These are phyloP conservation scores for Selaginella tamariscina DNA, from an alignment of 75 land plant species.

Conservation along the genomic window DNA sequence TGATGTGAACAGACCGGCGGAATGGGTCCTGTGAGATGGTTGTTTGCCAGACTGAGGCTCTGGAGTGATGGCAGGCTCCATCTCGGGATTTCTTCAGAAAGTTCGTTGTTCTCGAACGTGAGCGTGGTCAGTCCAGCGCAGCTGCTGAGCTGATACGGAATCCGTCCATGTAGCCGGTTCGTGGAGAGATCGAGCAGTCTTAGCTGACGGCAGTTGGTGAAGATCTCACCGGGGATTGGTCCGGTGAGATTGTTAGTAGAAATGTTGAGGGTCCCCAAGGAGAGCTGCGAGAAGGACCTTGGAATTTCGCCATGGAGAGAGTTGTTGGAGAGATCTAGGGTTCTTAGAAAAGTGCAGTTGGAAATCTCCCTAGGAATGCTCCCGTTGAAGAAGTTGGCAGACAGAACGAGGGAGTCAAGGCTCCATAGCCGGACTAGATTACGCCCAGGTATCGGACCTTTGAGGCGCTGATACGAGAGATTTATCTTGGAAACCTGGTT, in stretches of 20 bases:
- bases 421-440: neutral
- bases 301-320: neutral
- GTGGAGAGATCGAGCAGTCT: neutral
- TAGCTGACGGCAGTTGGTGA: neutral
- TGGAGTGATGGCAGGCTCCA: neutral
- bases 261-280: neutral
- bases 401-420: neutral
- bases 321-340: neutral
- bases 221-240: neutral
- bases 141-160: neutral
- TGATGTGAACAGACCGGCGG: neutral
- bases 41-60: neutral
- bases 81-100: neutral
- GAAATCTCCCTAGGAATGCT: neutral
- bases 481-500: neutral
- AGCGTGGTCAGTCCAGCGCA: neutral
- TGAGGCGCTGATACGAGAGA: neutral
- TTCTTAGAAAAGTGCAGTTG: neutral
- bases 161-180: neutral
- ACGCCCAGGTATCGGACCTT: neutral
- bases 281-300: neutral
- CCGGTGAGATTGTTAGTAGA: neutral
- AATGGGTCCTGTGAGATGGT: neutral
- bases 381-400: neutral
- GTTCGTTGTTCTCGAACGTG: neutral